Evolutionary conservation across 257 asterid genomes (phyloP).

Genomic region (Fraxinus pennsylvanica): DNA sequence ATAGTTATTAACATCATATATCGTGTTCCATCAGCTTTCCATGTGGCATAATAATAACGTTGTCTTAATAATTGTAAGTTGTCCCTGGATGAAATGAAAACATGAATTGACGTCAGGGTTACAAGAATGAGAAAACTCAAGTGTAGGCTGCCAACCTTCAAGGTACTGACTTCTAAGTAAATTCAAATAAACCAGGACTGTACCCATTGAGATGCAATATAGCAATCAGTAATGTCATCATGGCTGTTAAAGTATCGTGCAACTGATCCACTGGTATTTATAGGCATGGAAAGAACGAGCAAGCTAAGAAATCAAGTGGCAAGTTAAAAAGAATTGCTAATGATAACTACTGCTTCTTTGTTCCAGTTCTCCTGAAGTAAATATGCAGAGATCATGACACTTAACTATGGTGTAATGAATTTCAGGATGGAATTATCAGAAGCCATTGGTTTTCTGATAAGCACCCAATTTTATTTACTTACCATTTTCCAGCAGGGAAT

Average conservation of each 20-base stretch:
- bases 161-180: neutral
- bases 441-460: neutral
- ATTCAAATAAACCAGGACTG: neutral
- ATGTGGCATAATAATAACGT: constrained; percentile 92
- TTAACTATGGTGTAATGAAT: neutral
- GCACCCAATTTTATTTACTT: neutral
- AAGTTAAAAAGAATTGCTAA: neutral
- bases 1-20: constrained; percentile 95
- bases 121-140: neutral
- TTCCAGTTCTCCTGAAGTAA: neutral
- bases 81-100: constrained; percentile 57
- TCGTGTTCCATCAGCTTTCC: constrained; percentile 99
- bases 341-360: neutral
- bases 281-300: neutral
- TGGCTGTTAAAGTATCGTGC: neutral
- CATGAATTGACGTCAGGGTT: neutral
- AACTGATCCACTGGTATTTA: neutral
- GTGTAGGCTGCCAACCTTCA: constrained; percentile 10
- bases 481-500: neutral
- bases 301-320: neutral
- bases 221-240: neutral
- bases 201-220: neutral
- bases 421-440: neutral
- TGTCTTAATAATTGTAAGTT: constrained; percentile 88
- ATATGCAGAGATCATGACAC: neutral